Base-by-base conservation (phyloP, 169 alveolate species). In the Plasmodium fragile region DNA sequence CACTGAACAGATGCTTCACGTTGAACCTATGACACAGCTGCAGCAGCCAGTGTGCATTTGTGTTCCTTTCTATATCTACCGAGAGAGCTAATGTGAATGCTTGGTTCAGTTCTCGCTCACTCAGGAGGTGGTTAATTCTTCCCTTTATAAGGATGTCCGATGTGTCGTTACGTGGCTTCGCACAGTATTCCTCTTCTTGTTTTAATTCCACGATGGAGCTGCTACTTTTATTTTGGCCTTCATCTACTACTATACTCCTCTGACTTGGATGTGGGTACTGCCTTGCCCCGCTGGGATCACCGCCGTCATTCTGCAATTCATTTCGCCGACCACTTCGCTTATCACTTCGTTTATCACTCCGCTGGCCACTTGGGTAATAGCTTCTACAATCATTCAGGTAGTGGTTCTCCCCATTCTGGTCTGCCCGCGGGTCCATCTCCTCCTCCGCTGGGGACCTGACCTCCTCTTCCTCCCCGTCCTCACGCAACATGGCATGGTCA, bases 41-140 rank as follows among this genome's bases (percentile, higher is more conserved):
- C 8, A 89, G 73, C 34, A 89, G 34, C 94, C 94, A 89, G 22
- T 28, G 65, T 2, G 79, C 89, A 43, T 89, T 89, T 22, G 94
- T 89, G 16, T 89, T 80, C 32, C 82, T 78, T 89, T 89, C 94
- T 16, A 89, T 89, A 52, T 89, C 94, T 16, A 89, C 69, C 11
- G 94, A 89, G 11, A 89, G 34, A 7, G 94, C 94, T 41, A 89
- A 80, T 22, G 90, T 80, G 81, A 89, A 89, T 8, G 94, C 94
- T 49, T 89, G 75, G 43, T 89, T 79, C 32, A 78, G 49, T 43
- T 77, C 89, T 59, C 82, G 91, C 71, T 89, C 94, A 79, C 91
- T 89, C 25, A 89, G 71, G 11, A 89, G 72, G 72, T 89, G 94
- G 70, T 89, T 89, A 65, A 89, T 89, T 79, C 75, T 55, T 18